Evolutionary conservation across 371 early-diverging fungal genomes (phyloP), one percentile per base, ranked within the genome.

Genomic region (Batrachochytrium dendrobatidis): DNA sequence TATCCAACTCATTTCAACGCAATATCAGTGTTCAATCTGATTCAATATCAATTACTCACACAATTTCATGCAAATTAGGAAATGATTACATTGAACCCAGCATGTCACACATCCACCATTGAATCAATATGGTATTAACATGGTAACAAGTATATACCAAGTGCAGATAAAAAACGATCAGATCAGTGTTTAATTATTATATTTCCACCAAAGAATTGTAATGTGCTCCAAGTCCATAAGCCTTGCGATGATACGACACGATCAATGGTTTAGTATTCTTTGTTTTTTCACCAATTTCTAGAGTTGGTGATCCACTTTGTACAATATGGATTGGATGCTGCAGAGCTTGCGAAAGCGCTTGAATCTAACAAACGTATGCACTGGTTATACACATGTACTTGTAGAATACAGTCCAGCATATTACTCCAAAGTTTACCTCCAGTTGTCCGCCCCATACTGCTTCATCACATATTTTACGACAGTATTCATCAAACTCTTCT

Each of bases 381-480:
- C 22, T 31, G 44, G 15, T 49, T 34, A 48, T 33, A 30, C 1
- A 34, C 24, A 49, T 3, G 3, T 28, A 28, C 20, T 30, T 6
- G 25, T 10, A 26, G n/a, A 12, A 39, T 15, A n/a, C 39, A 39
- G 12, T 39, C 39, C 39, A 39, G n/a, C 39, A 39, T 12, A 22
- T 22, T 6, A 7, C 12, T 6, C 22, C 17, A 8, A 31, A 49
- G 25, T 31, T 67, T 78, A 94, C 90, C 81, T 96, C 96, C 4
- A 86, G 71, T 58, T 96, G 91, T 15, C 97, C 96, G 55, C 96
- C 97, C 97, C 97, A 96, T 1, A 81, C 78, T 4, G 94, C 88
- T 0, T 92, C 89, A 29, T 71, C 63, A 53, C 86, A 91, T 22
- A 95, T 73, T 33, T 83, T 84, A 60, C 83, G 60, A 69, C 92